Evolutionary conservation across 2,329 filamentous ascomycete species (phyloP), one percentile per base, ranked within the genome.

Genomic region (Elsinoe australis): DNA sequence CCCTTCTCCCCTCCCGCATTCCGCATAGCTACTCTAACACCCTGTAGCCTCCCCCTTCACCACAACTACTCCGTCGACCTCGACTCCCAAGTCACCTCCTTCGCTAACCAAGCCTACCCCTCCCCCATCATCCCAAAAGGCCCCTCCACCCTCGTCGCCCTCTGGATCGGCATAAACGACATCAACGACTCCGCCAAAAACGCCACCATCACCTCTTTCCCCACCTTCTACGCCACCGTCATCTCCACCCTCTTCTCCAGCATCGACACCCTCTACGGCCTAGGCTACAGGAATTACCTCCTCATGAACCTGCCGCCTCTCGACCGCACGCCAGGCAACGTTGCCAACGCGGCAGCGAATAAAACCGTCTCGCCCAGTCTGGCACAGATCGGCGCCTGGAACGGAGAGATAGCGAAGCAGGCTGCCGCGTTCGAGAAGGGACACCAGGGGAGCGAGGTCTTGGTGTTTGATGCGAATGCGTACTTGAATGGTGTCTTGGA

Each of bases 161-260:
- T 76, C 29, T 79, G 71, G 70, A 79, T 78, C 36, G 76, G 55
- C 5, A 65, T 78, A 51, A 79, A 79, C 56, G 75, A 79, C 49
- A 74, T 79, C 52, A 67, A 65, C 52, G 74, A 79, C 55, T 68
- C 69, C 5, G 64, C 61, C 10, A 66, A 68, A 32, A 69, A 67
- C 39, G 22, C 45, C 7, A 64, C 61, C 24, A 64, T 70, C 9
- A 61, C 65, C 8, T 47, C 44, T 18, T 76, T 75, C 52, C 62
- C 64, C 2, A 59, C 55, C 0, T 68, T 73, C 53, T 76, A 75
- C 55, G 58, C 67, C 3, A 56, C 59, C 8, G 58, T 75, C 4
- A 65, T 71, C 28, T 45, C 45, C 3, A 62, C 66, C 0, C 60
- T 73, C 1, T 71, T 75, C 49, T 51, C 60, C 10, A 64, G 66